A percentile compares a stretch with the other conserved stretches of the same genome.
These are phyloP conservation scores for Lachancea cidri DNA, from an alignment of 805 yeast species.

Conservation along the genomic window DNA sequence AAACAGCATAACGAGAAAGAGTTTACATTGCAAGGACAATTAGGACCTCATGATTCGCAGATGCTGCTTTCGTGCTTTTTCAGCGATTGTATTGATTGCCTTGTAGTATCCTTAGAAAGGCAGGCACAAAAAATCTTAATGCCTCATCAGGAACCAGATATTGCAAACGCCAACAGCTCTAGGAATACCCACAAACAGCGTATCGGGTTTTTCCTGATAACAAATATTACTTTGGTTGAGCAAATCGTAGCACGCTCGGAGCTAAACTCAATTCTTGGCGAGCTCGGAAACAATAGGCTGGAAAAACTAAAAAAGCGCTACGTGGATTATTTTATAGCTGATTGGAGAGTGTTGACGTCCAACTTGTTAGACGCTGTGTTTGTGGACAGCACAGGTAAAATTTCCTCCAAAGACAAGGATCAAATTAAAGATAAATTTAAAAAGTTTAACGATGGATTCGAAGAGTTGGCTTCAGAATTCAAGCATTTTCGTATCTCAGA, in stretches of 20 bases:
- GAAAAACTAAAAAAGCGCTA: constrained; percentile 69
- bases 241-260: constrained; percentile 60
- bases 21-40: constrained; percentile 17
- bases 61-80: constrained; percentile 59
- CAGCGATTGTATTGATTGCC: constrained; percentile 74
- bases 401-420: constrained; percentile 70
- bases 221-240: constrained; percentile 70
- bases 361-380: constrained; percentile 74
- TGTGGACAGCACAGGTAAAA: constrained; percentile 42
- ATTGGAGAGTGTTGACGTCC: constrained; percentile 78
- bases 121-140: constrained; percentile 41
- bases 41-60: constrained; percentile 28
- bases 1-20: constrained; percentile 37
- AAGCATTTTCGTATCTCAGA: constrained; percentile 64
- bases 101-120: constrained; percentile 59
- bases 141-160: constrained; percentile 23
- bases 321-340: constrained; percentile 61
- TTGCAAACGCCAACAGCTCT: constrained; percentile 16
- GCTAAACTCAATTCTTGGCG: constrained; percentile 49
- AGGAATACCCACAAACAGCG: constrained; percentile 33
- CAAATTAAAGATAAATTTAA: constrained; percentile 78
- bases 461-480: constrained; percentile 63
- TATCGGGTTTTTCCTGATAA: constrained; percentile 66
- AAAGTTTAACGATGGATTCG: constrained; percentile 78
- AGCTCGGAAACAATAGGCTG: constrained; percentile 53